phyloP scores from a whole-genome alignment of 2,329 filamentous ascomycete species.

The Aspergillus sp. region DNA sequence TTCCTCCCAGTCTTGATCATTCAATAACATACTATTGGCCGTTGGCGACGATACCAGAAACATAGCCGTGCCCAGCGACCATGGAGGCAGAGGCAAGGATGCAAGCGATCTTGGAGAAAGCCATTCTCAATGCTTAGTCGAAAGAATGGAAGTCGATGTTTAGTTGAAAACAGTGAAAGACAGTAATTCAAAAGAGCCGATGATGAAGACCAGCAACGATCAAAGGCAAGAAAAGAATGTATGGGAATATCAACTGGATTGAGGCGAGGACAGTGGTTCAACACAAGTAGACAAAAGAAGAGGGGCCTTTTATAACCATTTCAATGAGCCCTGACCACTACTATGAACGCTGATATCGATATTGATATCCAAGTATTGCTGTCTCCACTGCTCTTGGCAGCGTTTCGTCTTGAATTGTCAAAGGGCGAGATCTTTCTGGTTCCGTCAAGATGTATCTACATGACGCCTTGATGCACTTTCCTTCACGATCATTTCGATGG shows the following conservation, averaged over 20 bases:
- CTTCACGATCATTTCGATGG: not conserved
- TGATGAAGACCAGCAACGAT: constrained; percentile 9
- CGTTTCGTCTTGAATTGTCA: not conserved
- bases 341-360: not conserved
- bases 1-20: not conserved
- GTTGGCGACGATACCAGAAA: constrained; percentile 23
- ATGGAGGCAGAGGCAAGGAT: constrained; percentile 23
- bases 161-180: constrained; percentile 2
- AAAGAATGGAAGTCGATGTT: not conserved
- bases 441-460: not conserved
- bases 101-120: constrained; percentile 19
- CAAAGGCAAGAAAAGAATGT: constrained; percentile 8
- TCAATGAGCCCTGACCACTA: not conserved
- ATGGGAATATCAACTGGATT: not conserved
- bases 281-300: not conserved
- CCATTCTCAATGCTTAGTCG: constrained; percentile 11
- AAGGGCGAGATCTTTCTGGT: not conserved
- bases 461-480: not conserved
- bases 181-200: constrained; percentile 6
- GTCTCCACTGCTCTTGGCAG: not conserved
- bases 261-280: not conserved
- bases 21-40: constrained; percentile 18
- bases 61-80: constrained; percentile 31
- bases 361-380: not conserved
- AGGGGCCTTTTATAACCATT: constrained; percentile 1